These are phyloP conservation scores for Haplosporangium sp. DNA, from an alignment of 371 early-diverging fungal species.

Conservation along the genomic window DNA sequence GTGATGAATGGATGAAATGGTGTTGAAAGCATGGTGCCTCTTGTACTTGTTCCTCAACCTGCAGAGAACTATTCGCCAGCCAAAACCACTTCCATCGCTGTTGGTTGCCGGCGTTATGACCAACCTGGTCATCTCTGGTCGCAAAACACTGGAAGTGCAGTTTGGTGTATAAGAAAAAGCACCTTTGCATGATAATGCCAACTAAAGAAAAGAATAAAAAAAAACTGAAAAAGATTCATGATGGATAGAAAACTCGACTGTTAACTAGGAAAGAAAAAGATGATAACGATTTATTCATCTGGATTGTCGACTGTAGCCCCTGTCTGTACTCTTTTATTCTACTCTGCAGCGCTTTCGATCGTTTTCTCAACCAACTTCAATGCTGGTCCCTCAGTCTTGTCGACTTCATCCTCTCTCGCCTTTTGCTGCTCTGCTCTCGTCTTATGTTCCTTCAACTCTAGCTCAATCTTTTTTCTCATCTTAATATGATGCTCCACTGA, in stretches of 20 bases:
- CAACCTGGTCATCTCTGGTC: conserved; percentile 49
- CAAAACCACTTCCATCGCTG: conserved; percentile 43
- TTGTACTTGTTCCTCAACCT: conserved; percentile 45
- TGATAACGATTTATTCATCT: no score
- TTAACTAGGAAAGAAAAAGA: no score
- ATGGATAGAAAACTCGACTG: neutral
- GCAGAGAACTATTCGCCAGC: conserved; percentile 37
- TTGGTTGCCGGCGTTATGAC: conserved; percentile 36
- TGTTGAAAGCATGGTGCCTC: conserved; percentile 39
- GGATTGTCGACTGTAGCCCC: no score
- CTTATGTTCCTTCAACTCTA: conserved; percentile 8
- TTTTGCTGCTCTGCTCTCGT: conserved; percentile 7
- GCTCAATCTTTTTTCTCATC: conserved; percentile 18
- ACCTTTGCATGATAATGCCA: no score
- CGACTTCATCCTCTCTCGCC: conserved; percentile 15
- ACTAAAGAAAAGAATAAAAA: neutral
- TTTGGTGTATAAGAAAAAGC: conserved; percentile 49
- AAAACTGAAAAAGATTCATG: neutral
- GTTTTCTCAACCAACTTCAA: conserved; percentile 24
- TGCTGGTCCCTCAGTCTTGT: neutral
- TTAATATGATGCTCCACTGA: conserved; percentile 7
- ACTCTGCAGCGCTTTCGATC: conserved; percentile 32
- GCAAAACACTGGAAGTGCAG: conserved; percentile 44
- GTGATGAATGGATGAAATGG: neutral
- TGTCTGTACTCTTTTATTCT: conserved; percentile 2